A percentile compares a stretch with the other conserved stretches of the same genome.
phyloP scores from a whole-genome alignment of 1,139 yeast genomes.

The Blastobotrys arbuscula region DNA sequence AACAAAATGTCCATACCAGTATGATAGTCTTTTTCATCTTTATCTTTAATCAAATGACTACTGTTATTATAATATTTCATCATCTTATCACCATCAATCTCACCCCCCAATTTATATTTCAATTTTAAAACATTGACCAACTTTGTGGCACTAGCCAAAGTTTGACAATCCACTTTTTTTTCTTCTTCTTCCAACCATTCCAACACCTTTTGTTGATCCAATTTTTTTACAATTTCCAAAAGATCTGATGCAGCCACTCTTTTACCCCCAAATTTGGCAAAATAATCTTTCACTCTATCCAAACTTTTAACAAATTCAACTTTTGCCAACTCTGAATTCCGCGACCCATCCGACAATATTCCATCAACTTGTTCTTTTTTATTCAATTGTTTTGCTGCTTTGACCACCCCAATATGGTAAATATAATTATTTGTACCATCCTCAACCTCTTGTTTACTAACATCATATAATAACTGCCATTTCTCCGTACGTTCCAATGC shows the following conservation, averaged over 20 bases:
- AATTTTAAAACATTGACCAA: constrained; percentile 51
- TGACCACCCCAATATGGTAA: constrained; percentile 39
- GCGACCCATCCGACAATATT: constrained; percentile 33
- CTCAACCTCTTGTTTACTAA: constrained; percentile 26
- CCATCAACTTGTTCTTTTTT: constrained; percentile 29
- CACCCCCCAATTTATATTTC: constrained; percentile 24
- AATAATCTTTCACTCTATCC: constrained; percentile 40
- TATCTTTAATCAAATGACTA: constrained; percentile 32
- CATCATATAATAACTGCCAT: constrained; percentile 42
- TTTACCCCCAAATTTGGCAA: constrained; percentile 43
- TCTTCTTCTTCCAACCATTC: constrained; percentile 12
- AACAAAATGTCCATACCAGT: constrained; percentile 61
- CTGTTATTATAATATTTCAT: constrained; percentile 38
- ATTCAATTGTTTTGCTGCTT: constrained; percentile 39
- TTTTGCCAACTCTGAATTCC: constrained; percentile 54
- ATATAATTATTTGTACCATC: constrained; percentile 25
- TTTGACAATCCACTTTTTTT: constrained; percentile 17
- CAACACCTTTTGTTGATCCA: not conserved
- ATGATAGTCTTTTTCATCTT: constrained; percentile 56
- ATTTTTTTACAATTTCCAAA: constrained; percentile 31
- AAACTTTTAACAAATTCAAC: constrained; percentile 37
- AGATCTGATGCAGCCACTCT: constrained; percentile 60
- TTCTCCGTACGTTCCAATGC: constrained; percentile 37
- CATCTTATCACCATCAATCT: constrained; percentile 17
- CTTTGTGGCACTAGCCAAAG: constrained; percentile 34